Base-by-base conservation (phyloP, 352 stramenopile genomes). In the Phytopythium boreale region DNA sequence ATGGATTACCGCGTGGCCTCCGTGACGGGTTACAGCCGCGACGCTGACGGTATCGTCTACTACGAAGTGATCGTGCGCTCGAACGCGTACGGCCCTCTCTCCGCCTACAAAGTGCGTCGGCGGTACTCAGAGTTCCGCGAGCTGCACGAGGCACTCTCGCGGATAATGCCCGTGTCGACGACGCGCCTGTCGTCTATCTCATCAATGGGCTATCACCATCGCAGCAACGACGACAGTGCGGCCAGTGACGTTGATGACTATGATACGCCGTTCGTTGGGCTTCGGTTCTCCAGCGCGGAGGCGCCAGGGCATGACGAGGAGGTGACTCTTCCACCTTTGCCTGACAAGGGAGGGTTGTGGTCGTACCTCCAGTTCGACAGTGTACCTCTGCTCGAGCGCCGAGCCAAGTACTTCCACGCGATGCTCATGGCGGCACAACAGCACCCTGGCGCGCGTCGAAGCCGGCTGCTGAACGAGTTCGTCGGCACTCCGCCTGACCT, bases 31-130 rank as follows among this genome's bases (percentile, higher is more conserved):
- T 92, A 89, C 74, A 89, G 81, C 44, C 76, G 82, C 43, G 83
- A 89, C 62, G 83, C 79, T 1, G 83, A 92, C 67, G 83, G 81
- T 20, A 66, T 92, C 55, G 80, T 90, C 19, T 92, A 90, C 68
- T 92, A 92, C 59, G 83, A 92, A 66, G 87, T 92, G 62, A 81
- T 90, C 36, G 78, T 92, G 56, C 71, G 80, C 47, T 89, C 78
- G 9, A 75, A 67, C 3, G 70, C 78, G 11, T 77, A 89, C 63
- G 83, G 83, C 0, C 83, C 83, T n/a, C 70, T 92, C 9, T 92
- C 83, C 0, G 80, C 83, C 15, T 92, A 90, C 74, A 92, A 90
- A 62, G 83, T 92, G 39, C 78, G 83, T 24, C 83, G 83, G 14
- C 81, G 83, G 5, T 92, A 89, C 73, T 90, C 83, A 5, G 83